Base-by-base conservation (phyloP, 805 yeast genomes). In the Vanderwaltozyma yarrowii region DNA sequence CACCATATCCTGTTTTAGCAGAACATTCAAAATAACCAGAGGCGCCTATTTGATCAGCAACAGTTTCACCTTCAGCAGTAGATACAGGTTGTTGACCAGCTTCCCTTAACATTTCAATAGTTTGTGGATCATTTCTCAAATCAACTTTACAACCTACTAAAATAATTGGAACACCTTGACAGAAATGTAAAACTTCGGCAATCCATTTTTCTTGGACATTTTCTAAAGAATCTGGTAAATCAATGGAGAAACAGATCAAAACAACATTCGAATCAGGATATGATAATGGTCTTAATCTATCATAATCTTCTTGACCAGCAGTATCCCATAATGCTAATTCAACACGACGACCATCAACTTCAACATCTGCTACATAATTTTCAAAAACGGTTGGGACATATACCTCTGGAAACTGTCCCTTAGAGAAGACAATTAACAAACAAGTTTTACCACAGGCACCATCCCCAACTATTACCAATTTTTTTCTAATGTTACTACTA, bases 381-480 rank as follows among this genome's bases (percentile, higher is more conserved):
- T 89, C 97, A 57, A 89, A 89, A 44, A 89, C 97, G 16, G 96
- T 86, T 58, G 96, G 96, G 34, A 87, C 95, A 60, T 86, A 86
- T 45, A 85, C 89, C 62, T 85, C 94, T 42, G 95, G 96, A 72
- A 86, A 87, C 49, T 79, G 84, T 56, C 86, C 95, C 67, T 80
- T 85, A 52, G 82, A 82, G 62, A 78, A 82, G 42, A 75, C 82
- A 69, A 87, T 86, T 62, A 86, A 72, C 52, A 86, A 69, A 74
- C 95, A 87, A 8, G 96, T 87, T 61, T 86, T 86, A 69, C 96
- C 96, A 71, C 95, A 87, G 41, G 95, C 95, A 76, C 96, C 96
- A 64, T 86, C 96, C 64, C 96, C 96, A 40, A 86, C 95, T 58
- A 87, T 84, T 61, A 87, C 96, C 57, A 86, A 73, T 67, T 86